A percentile compares a stretch with the other conserved stretches of the same genome.
phyloP scores from a whole-genome alignment of 495 filamentous ascomycete species.

The Penicillium simplicissimum region DNA sequence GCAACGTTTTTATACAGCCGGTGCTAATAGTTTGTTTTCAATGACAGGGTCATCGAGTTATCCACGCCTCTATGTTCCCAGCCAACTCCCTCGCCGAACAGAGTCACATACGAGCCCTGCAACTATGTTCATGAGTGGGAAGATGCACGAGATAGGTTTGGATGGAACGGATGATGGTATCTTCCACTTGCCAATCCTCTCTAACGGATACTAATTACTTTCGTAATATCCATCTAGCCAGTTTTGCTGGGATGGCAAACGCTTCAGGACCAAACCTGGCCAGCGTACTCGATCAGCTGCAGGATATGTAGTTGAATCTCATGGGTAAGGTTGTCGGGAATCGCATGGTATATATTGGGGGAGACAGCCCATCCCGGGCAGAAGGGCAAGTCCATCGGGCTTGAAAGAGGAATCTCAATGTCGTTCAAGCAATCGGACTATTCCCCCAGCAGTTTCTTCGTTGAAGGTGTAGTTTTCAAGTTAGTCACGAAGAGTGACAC shows the following conservation, averaged over 20 bases:
- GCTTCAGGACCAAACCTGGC: slow-evolving; percentile 24
- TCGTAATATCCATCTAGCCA: slow-evolving; percentile 28
- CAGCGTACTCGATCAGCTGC: slow-evolving; percentile 27
- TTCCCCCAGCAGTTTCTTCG: too few relatives aligned
- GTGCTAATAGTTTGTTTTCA: slow-evolving; percentile 15
- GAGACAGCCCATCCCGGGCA: too few relatives aligned
- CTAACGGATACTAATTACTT: slow-evolving; percentile 22
- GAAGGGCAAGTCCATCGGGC: too few relatives aligned
- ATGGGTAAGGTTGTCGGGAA: too few relatives aligned
- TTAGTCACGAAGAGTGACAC: too few relatives aligned
- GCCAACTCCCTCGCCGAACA: slow-evolving; percentile 28
- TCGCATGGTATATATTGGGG: too few relatives aligned
- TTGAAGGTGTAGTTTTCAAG: too few relatives aligned
- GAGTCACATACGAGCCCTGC: slow-evolving; percentile 35
- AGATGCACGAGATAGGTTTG: slow-evolving; percentile 35
- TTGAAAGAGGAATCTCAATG: too few relatives aligned
- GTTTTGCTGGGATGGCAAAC: slow-evolving; percentile 31
- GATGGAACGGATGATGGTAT: slow-evolving; percentile 37
- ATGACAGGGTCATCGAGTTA: slow-evolving; percentile 30
- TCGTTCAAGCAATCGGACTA: too few relatives aligned
- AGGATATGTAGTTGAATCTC: too few relatives aligned
- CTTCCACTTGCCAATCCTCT: slow-evolving; percentile 3
- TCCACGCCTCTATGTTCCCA: slow-evolving; percentile 34
- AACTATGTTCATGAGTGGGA: slow-evolving; percentile 32
- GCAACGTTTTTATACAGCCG: slow-evolving; percentile 1